Evolutionary conservation across 371 early-diverging fungal species (phyloP).

Genomic region (Coemansia sp.): DNA sequence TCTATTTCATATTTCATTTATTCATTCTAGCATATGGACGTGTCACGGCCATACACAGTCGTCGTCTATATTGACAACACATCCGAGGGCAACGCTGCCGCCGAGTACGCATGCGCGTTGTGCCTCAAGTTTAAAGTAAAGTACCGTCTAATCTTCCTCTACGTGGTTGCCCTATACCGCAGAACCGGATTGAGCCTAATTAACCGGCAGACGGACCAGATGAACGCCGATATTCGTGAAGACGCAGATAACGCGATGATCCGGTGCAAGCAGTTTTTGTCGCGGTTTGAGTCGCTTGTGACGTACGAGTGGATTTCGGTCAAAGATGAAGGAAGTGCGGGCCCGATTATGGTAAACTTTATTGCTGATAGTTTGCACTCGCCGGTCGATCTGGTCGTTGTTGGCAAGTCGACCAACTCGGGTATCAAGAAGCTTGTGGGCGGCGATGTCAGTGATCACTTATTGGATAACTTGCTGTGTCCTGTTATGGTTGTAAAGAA

Average conservation of each 20-base stretch:
- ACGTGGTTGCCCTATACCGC: constrained; percentile 45
- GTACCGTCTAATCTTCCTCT: constrained; percentile 46
- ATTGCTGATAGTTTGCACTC: constrained; percentile 31
- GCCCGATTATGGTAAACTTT: constrained; percentile 38
- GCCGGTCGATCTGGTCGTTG: constrained; percentile 44
- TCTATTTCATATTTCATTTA: background rate
- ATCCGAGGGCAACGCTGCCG: constrained; percentile 44
- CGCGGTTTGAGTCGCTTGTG: constrained; percentile 48
- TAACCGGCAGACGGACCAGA: constrained; percentile 47
- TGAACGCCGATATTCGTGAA: constrained; percentile 50
- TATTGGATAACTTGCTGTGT: constrained; percentile 26
- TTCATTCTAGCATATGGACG: constrained; percentile 8
- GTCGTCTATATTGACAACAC: constrained; percentile 43
- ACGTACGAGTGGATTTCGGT: constrained; percentile 49
- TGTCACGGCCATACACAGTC: constrained; percentile 39
- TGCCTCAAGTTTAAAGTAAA: constrained; percentile 46
- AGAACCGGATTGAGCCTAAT: constrained; percentile 35
- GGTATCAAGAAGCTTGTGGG: constrained; percentile 41
- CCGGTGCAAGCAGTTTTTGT: constrained; percentile 47
- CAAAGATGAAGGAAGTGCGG: constrained; percentile 45
- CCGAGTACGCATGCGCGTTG: constrained; percentile 46
- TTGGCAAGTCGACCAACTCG: constrained; percentile 25
- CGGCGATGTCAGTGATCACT: constrained; percentile 39
- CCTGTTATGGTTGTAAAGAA: constrained; percentile 51
- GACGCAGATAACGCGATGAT: constrained; percentile 43